Conservation (phyloP, 768 basidiomycete genomes). For the Lentinula edodes region DNA sequence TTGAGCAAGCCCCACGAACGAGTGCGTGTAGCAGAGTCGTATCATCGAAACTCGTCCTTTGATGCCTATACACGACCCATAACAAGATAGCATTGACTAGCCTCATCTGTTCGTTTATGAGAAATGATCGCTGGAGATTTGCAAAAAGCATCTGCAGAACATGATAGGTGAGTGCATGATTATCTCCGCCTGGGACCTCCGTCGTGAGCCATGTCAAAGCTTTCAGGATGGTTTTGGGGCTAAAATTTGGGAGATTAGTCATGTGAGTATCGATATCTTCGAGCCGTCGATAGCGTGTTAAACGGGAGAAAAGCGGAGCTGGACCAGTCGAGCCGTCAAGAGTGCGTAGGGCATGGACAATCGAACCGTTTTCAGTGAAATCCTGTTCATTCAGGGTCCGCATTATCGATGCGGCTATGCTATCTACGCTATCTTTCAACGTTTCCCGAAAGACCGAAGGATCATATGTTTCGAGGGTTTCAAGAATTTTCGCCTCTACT, state of each 20-base stretch:
- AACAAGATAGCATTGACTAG: constrained; percentile 67
- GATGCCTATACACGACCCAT: constrained; percentile 59
- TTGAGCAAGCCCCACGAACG: constrained; percentile 56
- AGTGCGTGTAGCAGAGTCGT: constrained; percentile 60
- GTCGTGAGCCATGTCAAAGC: constrained; percentile 57
- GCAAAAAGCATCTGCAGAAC: constrained; percentile 70
- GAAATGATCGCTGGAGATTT: constrained; percentile 54
- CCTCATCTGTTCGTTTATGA: constrained; percentile 82
- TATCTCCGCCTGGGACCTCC: constrained; percentile 34
- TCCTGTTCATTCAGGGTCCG: constrained; percentile 67
- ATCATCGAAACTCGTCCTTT: constrained; percentile 45
- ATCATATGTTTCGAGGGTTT: constrained; percentile 23
- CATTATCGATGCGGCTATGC: constrained; percentile 53
- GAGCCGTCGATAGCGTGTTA: constrained; percentile 47
- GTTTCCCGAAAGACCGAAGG: constrained; percentile 26
- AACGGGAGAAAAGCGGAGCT: constrained; percentile 37
- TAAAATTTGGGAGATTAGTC: constrained; percentile 63
- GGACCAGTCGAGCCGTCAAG: constrained; percentile 29
- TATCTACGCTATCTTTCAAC: constrained; percentile 44
- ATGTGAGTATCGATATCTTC: constrained; percentile 48
- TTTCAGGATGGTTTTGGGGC: constrained; percentile 41
- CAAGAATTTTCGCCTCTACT: constrained; percentile 31
- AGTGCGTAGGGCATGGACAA: constrained; percentile 32
- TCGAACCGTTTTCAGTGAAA: constrained; percentile 43
- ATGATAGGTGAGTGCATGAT: constrained; percentile 66